phyloP scores from a whole-genome alignment of 768 basidiomycete genomes.

The Pleurotus eryngii region DNA sequence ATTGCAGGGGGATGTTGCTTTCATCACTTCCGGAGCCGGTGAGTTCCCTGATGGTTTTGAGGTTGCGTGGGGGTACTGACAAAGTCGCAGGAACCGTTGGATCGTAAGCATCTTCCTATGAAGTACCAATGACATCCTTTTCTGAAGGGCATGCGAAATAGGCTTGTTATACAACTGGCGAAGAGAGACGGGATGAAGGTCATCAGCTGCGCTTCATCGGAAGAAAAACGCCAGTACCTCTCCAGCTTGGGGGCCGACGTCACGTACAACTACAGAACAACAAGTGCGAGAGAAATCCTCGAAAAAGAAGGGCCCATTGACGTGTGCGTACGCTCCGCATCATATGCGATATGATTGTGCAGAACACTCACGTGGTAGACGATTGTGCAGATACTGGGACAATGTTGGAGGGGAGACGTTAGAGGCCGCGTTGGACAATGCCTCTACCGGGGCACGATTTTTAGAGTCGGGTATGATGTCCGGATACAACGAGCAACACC shows the following conservation, averaged over 20 bases:
- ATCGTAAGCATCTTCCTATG: slow-evolving; percentile 22
- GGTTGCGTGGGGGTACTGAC: neutral
- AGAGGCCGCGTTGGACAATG: slow-evolving; percentile 34
- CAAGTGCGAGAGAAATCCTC: slow-evolving; percentile 38
- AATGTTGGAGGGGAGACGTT: slow-evolving; percentile 41
- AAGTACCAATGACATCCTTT: no score
- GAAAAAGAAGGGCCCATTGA: slow-evolving; percentile 34
- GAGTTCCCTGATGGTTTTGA: neutral
- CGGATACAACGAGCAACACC: slow-evolving; percentile 11
- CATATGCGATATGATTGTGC: neutral
- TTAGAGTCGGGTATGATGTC: slow-evolving; percentile 28
- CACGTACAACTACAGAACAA: slow-evolving; percentile 54
- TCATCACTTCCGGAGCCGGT: slow-evolving; percentile 44
- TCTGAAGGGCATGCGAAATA: slow-evolving; percentile 3
- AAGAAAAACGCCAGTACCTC: slow-evolving; percentile 47
- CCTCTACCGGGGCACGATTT: slow-evolving; percentile 32
- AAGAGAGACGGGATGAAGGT: slow-evolving; percentile 37
- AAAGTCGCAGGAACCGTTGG: slow-evolving; percentile 39
- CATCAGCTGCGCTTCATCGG: slow-evolving; percentile 48
- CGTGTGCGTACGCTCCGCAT: neutral
- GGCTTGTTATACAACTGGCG: slow-evolving; percentile 28
- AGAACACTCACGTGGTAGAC: neutral
- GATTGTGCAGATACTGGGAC: slow-evolving; percentile 23
- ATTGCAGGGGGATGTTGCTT: slow-evolving; percentile 44
- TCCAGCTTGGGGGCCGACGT: slow-evolving; percentile 43